Evolutionary conservation across 345 rosid genomes (phyloP), one percentile per base, ranked within the genome.

Genomic region (Salix purpurea): DNA sequence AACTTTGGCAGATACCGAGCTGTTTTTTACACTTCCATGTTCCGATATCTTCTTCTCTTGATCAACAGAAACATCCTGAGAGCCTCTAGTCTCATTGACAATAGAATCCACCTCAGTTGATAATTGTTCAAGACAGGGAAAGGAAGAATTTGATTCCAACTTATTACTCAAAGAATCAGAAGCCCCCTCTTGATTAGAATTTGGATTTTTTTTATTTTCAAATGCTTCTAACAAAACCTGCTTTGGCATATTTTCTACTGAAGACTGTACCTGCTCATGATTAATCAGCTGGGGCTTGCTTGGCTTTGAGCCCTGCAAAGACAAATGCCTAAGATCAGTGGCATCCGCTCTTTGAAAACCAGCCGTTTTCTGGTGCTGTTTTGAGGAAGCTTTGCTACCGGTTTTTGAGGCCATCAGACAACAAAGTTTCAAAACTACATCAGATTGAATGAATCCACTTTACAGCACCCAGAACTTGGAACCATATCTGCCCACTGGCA

Each of bases 1-100:
- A 65, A 91, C 81, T 85, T 90, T 93, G 36, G 87, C 93, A 48
- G 96, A 91, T 54, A 88, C 94, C 24, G 91, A 89, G 84, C 97
- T 90, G 70, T 77, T 89, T 77, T 90, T 90, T 65, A 94, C 90
- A 73, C 97, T 90, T 78, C 84, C 94, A 76, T 80, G 78, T 42
- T 84, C 89, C 14, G 91, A 90, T 40, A 73, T 81, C 83, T 87
- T 88, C 90, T 91, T 90, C 50, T 90, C 97, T 82, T 84, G 91
- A 76, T 91, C 91, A 73, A 80, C 67, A 64, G 86, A 86, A 76
- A 72, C 76, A 66, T 82, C 84, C 40, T 78, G 85, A 46, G 87
- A 82, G 67, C 84, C 88, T 79, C 85, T 84, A 71, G 70, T 88
- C 75, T 85, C 93, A 39, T 75, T 79, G 50, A 82, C 61, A 50